Conservation (phyloP, 208 protist genomes). For the Hexamita inflata region DNA sequence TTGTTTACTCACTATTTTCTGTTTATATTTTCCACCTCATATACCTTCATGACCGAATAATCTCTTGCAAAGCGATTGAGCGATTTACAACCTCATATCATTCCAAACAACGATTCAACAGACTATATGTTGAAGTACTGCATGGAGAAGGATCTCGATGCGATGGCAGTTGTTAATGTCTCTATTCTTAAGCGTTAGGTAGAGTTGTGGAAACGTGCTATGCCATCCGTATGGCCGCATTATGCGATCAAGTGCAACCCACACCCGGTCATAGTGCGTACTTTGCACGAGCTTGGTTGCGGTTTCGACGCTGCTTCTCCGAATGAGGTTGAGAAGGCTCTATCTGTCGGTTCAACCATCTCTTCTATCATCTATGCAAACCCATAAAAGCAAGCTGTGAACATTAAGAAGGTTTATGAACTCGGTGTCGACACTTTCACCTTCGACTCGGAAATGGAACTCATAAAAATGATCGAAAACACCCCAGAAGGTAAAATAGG, state of each 20-base stretch:
- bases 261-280: slow-evolving; percentile 48
- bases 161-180: too few relatives aligned
- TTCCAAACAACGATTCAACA: too few relatives aligned
- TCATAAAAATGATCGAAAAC: slow-evolving; percentile 46
- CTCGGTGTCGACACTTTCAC: slow-evolving; percentile 51
- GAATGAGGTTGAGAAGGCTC: slow-evolving; percentile 53
- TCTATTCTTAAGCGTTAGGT: background rate
- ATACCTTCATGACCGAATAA: too few relatives aligned
- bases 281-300: slow-evolving; percentile 47
- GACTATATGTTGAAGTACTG: too few relatives aligned
- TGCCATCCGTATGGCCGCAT: slow-evolving; percentile 7
- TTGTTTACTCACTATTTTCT: too few relatives aligned
- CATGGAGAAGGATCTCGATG: too few relatives aligned
- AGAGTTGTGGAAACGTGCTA: background rate
- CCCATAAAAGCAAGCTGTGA: slow-evolving; percentile 59
- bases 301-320: slow-evolving; percentile 61
- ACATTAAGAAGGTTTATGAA: slow-evolving; percentile 48
- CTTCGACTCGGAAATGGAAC: slow-evolving; percentile 59
- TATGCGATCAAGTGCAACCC: slow-evolving; percentile 60
- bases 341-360: slow-evolving; percentile 48
- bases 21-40: too few relatives aligned
- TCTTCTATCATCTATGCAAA: slow-evolving; percentile 63
- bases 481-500: slow-evolving; percentile 54
- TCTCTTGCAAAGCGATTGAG: too few relatives aligned
- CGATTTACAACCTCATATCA: too few relatives aligned